Conservation (phyloP, 1,284 basidiomycete genomes). For the Rhodotorula sp. region DNA sequence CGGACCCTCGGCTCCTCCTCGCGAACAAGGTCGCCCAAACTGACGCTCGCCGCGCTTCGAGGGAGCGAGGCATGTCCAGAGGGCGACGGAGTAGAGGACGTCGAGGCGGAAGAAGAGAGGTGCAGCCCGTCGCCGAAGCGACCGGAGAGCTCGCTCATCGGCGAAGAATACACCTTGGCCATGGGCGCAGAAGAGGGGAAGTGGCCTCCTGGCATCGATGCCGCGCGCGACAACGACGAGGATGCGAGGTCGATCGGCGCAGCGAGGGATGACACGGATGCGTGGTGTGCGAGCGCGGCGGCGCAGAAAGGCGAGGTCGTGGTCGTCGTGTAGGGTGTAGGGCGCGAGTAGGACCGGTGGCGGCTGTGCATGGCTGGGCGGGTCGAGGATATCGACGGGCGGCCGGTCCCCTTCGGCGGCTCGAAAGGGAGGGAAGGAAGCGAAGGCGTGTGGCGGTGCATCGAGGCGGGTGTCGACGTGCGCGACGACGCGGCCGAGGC, state of each 20-base stretch:
- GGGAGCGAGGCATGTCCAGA: background rate
- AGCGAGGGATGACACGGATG: background rate
- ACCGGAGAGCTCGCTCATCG: constrained; percentile 6
- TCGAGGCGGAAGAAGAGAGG: background rate
- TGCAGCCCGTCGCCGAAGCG: background rate
- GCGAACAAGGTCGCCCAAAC: background rate
- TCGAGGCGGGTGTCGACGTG: background rate
- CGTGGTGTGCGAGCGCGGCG: background rate
- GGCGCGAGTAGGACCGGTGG: background rate
- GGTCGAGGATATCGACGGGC: background rate
- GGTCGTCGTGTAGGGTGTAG: background rate
- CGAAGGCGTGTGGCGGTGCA: constrained; percentile 10
- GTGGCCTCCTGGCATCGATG: background rate
- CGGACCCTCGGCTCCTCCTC: background rate
- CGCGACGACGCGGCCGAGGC: background rate
- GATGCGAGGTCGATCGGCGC: background rate
- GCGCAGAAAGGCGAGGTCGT: background rate
- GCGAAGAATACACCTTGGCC: constrained; percentile 12
- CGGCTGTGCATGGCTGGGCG: background rate
- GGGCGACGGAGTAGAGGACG: background rate
- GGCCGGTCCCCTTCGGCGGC: background rate
- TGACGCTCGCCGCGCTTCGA: background rate
- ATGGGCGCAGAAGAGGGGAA: constrained; percentile 4
- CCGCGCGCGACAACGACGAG: background rate
- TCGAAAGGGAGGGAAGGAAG: background rate